Evolutionary conservation across 805 yeast genomes (phyloP).

Genomic region (Candida nitratophila): DNA sequence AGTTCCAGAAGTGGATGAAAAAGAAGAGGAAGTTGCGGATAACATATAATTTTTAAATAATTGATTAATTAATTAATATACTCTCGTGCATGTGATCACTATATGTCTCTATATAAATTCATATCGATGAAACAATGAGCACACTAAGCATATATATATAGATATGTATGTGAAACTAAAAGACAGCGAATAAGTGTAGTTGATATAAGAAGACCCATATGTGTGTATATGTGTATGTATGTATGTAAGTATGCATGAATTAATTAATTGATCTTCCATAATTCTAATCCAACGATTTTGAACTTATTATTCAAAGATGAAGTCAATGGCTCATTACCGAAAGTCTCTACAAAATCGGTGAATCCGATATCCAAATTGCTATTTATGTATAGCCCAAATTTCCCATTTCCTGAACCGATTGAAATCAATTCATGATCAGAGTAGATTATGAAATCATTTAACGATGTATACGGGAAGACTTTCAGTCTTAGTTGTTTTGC

Average conservation of each 20-base stretch:
- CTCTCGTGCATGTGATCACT: too few species aligned
- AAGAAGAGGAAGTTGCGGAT: too few species aligned
- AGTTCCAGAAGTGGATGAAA: too few species aligned
- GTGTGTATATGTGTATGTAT: too few species aligned
- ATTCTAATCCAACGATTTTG: constrained; percentile 67
- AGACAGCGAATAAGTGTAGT: too few species aligned
- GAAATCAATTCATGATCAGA: constrained; percentile 73
- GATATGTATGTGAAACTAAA: too few species aligned
- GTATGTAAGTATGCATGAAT: too few species aligned
- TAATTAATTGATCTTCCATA: constrained; percentile 61
- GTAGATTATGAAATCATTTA: constrained; percentile 79
- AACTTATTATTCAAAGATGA: constrained; percentile 45
- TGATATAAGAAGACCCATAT: too few species aligned
- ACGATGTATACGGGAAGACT: constrained; percentile 83
- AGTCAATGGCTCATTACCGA: constrained; percentile 79
- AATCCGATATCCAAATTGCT: constrained; percentile 70
- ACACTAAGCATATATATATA: too few species aligned
- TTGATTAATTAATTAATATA: background rate
- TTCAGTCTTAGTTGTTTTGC: constrained; percentile 47
- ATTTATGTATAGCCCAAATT: constrained; percentile 87
- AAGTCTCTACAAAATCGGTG: constrained; percentile 71
- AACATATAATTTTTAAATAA: background rate
- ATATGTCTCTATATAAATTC: too few species aligned
- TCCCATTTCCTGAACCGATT: constrained; percentile 89
- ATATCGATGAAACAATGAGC: too few species aligned